These are phyloP conservation scores for Neonectria ditissima DNA, from an alignment of 2,329 filamentous ascomycete genomes.

Conservation along the genomic window DNA sequence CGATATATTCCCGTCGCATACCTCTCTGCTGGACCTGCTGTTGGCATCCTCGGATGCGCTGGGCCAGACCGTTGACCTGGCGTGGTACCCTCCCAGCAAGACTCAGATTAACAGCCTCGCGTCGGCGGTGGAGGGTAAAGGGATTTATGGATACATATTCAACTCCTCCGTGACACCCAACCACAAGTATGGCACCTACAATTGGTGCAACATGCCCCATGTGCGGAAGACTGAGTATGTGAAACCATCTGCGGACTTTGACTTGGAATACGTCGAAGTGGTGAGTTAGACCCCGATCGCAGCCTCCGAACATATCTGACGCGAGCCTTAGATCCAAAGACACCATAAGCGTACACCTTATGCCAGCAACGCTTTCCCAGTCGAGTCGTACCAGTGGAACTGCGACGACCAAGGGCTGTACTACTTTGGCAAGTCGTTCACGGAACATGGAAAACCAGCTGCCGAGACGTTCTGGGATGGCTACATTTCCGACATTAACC, in stretches of 20 bases:
- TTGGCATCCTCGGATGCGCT: constrained; percentile 25
- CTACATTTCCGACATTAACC: constrained; percentile 72
- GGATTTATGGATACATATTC: constrained; percentile 80
- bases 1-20: constrained; percentile 30
- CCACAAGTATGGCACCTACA: constrained; percentile 72
- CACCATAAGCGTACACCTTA: constrained; percentile 90
- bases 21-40: constrained; percentile 30
- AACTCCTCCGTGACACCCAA: constrained; percentile 72
- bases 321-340: constrained; percentile 72
- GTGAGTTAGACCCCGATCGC: constrained; percentile 56
- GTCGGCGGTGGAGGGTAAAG: constrained; percentile 67
- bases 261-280: constrained; percentile 80
- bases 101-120: constrained; percentile 71
- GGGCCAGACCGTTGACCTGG: constrained; percentile 51
- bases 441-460: constrained; percentile 55
- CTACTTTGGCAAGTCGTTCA: constrained; percentile 72
- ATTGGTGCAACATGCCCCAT: constrained; percentile 92
- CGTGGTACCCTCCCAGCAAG: constrained; percentile 69
- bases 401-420: constrained; percentile 78
- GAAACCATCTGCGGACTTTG: constrained; percentile 64
- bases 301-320: background rate
- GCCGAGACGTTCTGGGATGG: constrained; percentile 74
- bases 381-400: constrained; percentile 78
- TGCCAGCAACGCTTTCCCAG: constrained; percentile 79
- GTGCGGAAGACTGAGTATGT: constrained; percentile 76